Base-by-base conservation (phyloP, 2,329 filamentous ascomycete species). In the Phyllosticta citriasiana region DNA sequence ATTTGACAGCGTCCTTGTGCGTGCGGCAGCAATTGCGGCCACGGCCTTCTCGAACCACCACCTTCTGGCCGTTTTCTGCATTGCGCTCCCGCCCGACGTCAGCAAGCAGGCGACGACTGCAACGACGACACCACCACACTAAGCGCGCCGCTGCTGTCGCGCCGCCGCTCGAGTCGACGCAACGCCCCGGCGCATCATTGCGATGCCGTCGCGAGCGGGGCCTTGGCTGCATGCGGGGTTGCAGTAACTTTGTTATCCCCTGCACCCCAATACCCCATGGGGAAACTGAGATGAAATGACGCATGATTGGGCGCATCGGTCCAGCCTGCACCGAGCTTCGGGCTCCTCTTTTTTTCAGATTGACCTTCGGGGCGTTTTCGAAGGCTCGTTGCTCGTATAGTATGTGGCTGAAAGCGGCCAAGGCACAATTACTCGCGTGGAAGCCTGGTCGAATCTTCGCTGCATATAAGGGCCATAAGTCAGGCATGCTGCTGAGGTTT, bases 361-460 rank as follows among this genome's bases (percentile, higher is more conserved):
- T 47, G 14, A 47, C 2, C 40, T 47, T 47, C 52, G n/a, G 16
- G 40, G 8, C 25, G 19, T 27, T 53, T 26, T 53, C 9, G 19
- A 16, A 26, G 16, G 4, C 24, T 52, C 24, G 4, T 27, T 40
- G 56, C 27, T 47, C 56, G 56, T 47, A 57, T 26, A 30, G 40
- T 14, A 40, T 40, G 26, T 47, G 56, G 56, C 10, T 16, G n/a
- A 27, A 14, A 19, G 40, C 40, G n/a, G 19, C 56, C 24, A 30
- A 26, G 12, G 7, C 6, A 27, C 47, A 1, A 55, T 59, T 52
- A 55, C 57, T 59, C 52, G 57, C 57, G 53, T 59, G 51, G 58
- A 60, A 60, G 35, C n/a, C 27, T 8, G 30, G n/a, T 51, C 25
- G 53, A 60, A 60, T 6, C n/a, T 51, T 60, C 40, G 58, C 30